Evolutionary conservation across 495 filamentous ascomycete genomes (phyloP), one percentile per base, ranked within the genome.

Genomic region (Cudoniella acicularis): DNA sequence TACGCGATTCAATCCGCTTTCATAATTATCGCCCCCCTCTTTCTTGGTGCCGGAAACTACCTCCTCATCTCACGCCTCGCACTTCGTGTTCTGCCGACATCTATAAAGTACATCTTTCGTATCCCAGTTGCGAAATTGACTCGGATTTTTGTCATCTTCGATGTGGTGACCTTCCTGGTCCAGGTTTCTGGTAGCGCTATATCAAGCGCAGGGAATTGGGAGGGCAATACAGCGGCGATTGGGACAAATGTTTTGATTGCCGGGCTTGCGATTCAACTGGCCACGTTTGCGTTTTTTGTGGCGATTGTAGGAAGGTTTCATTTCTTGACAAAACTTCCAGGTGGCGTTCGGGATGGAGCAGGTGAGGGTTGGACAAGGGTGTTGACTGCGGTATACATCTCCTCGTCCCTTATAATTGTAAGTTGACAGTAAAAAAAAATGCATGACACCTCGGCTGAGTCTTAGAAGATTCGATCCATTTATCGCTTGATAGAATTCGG

Each of bases 401-500:
- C 61, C 6, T 61, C 59, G 10, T 54, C 60, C 16, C 64, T 70
- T 30, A 71, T 71, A 50, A 59, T 69, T 57, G 71, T 71, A 56
- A 41, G 61, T 62, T 41, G n/a, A 22, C 49, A 10, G 20, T 10
- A 2, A 16, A 2, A 16, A 1, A 2, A 16, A 2, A 16, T 6
- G 30, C n/a, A 18, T 10, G 18, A 52, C 17, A 1, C n/a, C 13
- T 4, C 21, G 41, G 20, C 10, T 11, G 11, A n/a, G 26, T 25
- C 30, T 36, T 6, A 36, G 4, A 36, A 72, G 69, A 51, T 73
- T 20, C 69, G 71, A 27, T 70, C 54, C 10, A 64, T 73, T 16
- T 75, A 72, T 52, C 71, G 72, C 10, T 63, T 73, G 2, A 67
- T 73, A 24, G 72, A 75, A 49, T 75, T 73, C 50, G 66, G 68